Percentiles rank a stretch among this genome's conserved stretches.
phyloP scores from a whole-genome alignment of 2,329 filamentous ascomycete genomes.

The Stagonosporopsis cucurbitacearum region DNA sequence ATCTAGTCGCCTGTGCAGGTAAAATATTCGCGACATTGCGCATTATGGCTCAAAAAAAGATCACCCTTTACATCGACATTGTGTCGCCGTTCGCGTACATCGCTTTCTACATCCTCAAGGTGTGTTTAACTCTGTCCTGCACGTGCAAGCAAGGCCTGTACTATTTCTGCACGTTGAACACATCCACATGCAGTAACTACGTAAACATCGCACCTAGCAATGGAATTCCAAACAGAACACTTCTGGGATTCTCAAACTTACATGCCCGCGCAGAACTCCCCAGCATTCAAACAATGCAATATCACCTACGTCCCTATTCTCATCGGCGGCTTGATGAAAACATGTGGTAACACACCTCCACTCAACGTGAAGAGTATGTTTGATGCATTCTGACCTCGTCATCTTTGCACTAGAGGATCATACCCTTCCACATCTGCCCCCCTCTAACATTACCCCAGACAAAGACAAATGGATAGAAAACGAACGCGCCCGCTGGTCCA shows the following conservation, averaged over 20 bases:
- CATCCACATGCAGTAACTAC: too few relatives aligned
- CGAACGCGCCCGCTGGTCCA: constrained; percentile 63
- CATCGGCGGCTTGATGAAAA: constrained; percentile 65
- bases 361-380: constrained; percentile 62
- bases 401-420: too few relatives aligned
- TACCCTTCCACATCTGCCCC: too few relatives aligned
- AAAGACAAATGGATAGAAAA: constrained; percentile 64
- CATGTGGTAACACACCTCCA: constrained; percentile 61
- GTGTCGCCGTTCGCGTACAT: constrained; percentile 67
- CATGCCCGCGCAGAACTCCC: constrained; percentile 60
- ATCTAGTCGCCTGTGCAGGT: too few relatives aligned
- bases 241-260: too few relatives aligned
- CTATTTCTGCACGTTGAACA: not conserved
- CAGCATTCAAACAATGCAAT: constrained; percentile 61
- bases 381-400: too few relatives aligned
- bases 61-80: constrained; percentile 66
- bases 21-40: not conserved
- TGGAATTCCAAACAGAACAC: not conserved
- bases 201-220: too few relatives aligned
- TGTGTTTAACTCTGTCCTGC: constrained; percentile 44
- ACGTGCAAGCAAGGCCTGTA: not conserved
- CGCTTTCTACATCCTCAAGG: constrained; percentile 62
- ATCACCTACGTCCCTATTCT: constrained; percentile 66
- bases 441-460: constrained; percentile 49
- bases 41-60: constrained; percentile 55